These are phyloP conservation scores for Neurospora crassa DNA, from an alignment of 2,329 filamentous ascomycete species.

Conservation along the genomic window DNA sequence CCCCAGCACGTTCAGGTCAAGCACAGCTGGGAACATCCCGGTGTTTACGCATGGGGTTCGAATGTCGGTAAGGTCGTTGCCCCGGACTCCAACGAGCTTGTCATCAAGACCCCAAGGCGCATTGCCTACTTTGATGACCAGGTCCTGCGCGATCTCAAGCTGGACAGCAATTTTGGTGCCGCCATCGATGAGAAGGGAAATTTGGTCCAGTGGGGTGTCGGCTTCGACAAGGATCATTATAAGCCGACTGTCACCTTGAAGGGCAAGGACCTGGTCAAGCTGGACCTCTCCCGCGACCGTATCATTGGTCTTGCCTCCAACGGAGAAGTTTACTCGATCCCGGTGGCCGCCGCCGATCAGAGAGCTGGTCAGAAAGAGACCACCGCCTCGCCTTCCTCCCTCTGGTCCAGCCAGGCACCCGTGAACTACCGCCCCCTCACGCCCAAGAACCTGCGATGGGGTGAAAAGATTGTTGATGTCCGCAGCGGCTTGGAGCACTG, in stretches of 20 bases:
- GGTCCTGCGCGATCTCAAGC: conserved; percentile 76
- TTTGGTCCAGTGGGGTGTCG: conserved; percentile 82
- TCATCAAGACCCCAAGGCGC: conserved; percentile 71
- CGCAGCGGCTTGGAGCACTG: conserved; percentile 77
- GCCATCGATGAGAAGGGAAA: conserved; percentile 84
- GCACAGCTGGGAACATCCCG: conserved; percentile 71
- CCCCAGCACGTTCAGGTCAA: conserved; percentile 84
- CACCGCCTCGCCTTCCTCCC: conserved; percentile 50
- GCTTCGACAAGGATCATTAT: conserved; percentile 55
- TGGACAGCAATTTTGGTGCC: conserved; percentile 72
- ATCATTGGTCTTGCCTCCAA: conserved; percentile 68
- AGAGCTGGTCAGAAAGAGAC: conserved; percentile 45
- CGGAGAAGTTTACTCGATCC: conserved; percentile 77
- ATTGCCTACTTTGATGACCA: conserved; percentile 77
- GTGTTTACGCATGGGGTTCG: conserved; percentile 88
- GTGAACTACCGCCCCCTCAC: conserved; percentile 66
- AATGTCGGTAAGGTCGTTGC: conserved; percentile 80
- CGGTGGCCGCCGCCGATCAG: conserved; percentile 66
- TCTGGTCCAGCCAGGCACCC: conserved; percentile 45
- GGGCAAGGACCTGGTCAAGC: conserved; percentile 70
- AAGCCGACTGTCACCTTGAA: conserved; percentile 62
- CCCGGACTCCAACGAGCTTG: conserved; percentile 65
- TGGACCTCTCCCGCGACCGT: conserved; percentile 72
- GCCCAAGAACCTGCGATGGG: conserved; percentile 52
- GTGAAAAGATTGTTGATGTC: conserved; percentile 66